Evolutionary conservation across 164 flowering plant genomes (phyloP).

Genomic region (Vitis rupestris): DNA sequence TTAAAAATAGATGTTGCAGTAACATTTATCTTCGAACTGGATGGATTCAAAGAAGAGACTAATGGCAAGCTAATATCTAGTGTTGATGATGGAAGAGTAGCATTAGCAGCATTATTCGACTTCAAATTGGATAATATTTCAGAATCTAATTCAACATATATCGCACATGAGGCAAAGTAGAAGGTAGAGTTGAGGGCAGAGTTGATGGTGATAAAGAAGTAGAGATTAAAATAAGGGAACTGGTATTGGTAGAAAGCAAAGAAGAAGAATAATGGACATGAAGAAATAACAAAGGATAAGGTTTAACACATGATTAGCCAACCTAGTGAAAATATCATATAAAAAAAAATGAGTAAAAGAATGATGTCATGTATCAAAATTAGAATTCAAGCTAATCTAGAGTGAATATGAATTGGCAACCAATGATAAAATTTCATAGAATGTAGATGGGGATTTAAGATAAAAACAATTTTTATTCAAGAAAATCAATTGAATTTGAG

Average conservation of each 20-base stretch:
- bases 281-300: too few species aligned
- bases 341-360: too few species aligned
- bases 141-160: constrained; percentile 1
- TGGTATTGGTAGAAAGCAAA: constrained; percentile 14
- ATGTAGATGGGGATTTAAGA: too few species aligned
- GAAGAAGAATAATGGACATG: background rate
- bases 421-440: too few species aligned
- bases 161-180: constrained; percentile 5
- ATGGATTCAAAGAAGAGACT: constrained; percentile 8
- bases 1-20: background rate
- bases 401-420: too few species aligned
- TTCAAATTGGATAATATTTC: constrained; percentile 5
- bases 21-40: background rate
- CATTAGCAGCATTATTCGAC: constrained; percentile 12
- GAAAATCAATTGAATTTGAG: too few species aligned
- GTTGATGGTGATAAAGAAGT: background rate
- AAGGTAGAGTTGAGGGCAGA: background rate
- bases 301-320: too few species aligned
- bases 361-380: too few species aligned
- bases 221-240: constrained; percentile 9
- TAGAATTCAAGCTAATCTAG: too few species aligned
- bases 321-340: too few species aligned
- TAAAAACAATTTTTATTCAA: too few species aligned
- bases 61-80: constrained; percentile 10
- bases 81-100: constrained; percentile 5